Percentiles rank a stretch among this genome's conserved stretches.
Evolutionary conservation across 2,329 filamentous ascomycete genomes (phyloP).

Genomic region (Triangularia verruculosa): DNA sequence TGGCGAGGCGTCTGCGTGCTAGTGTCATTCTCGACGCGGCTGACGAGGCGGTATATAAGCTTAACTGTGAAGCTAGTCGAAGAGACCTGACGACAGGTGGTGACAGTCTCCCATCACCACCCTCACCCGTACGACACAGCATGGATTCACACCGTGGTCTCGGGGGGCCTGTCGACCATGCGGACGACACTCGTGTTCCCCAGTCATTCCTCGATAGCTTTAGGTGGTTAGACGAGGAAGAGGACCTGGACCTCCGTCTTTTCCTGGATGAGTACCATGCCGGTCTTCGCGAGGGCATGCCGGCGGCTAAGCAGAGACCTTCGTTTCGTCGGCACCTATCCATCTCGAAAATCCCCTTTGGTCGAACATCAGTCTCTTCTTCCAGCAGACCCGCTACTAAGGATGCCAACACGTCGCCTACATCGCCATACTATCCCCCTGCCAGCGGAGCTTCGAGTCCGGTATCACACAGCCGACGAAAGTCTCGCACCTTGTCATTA

Average conservation of each 20-base stretch:
- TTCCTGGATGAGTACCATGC: slow-evolving; percentile 68
- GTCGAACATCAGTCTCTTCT: slow-evolving; percentile 50
- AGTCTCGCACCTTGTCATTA: slow-evolving; percentile 54
- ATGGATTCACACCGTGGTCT: slow-evolving; percentile 30
- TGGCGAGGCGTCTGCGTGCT: slow-evolving; percentile 49
- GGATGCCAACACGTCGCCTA: slow-evolving; percentile 35
- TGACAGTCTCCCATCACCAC: slow-evolving; percentile 32
- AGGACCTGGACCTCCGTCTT: slow-evolving; percentile 65
- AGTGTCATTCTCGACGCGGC: slow-evolving; percentile 40
- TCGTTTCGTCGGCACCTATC: slow-evolving; percentile 72
- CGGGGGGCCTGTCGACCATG: slow-evolving; percentile 17
- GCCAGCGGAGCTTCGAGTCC: slow-evolving; percentile 28
- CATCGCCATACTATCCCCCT: slow-evolving; percentile 31
- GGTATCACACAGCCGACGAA: slow-evolving; percentile 43
- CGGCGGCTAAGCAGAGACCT: slow-evolving; percentile 48
- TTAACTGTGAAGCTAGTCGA: slow-evolving; percentile 39
- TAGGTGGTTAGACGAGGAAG: slow-evolving; percentile 70
- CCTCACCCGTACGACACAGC: slow-evolving; percentile 31
- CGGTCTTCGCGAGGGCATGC: slow-evolving; percentile 53
- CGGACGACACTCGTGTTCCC: slow-evolving; percentile 36
- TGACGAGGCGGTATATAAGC: slow-evolving; percentile 55
- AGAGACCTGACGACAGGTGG: slow-evolving; percentile 33
- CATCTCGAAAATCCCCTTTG: slow-evolving; percentile 63
- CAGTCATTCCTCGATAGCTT: slow-evolving; percentile 65
- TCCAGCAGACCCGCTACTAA: slow-evolving; percentile 47